Conservation (phyloP, 1,284 basidiomycete species). For the Mrakiaceae sp. region DNA sequence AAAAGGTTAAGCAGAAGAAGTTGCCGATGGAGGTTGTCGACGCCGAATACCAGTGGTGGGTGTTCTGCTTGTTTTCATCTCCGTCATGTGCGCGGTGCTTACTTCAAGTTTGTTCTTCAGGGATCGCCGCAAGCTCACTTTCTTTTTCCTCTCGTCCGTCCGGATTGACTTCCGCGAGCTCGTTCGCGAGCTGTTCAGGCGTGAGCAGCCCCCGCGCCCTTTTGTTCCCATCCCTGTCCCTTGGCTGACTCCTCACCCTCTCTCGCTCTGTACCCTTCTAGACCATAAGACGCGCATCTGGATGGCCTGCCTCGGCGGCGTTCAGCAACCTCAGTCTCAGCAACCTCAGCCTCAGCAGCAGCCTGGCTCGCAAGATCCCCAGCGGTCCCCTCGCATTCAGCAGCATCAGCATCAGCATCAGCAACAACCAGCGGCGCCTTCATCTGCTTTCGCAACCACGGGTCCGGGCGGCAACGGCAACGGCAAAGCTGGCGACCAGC, state of each 20-base stretch:
- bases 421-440: background rate
- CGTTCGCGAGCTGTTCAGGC: conserved; percentile 79
- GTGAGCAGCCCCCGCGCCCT: background rate
- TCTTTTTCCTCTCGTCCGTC: conserved; percentile 93
- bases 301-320: conserved; percentile 46
- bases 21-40: conserved; percentile 97
- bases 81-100: background rate
- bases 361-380: too few relatives aligned
- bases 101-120: conserved; percentile 34
- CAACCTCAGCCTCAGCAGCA: background rate
- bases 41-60: conserved; percentile 93
- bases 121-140: conserved; percentile 94
- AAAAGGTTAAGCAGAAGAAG: conserved; percentile 81
- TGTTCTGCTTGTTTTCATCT: conserved; percentile 17
- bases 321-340: background rate
- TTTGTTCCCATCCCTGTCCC: background rate
- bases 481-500: too few relatives aligned
- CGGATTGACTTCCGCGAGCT: conserved; percentile 95
- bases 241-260: background rate
- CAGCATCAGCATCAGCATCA: background rate
- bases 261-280: conserved; percentile 23
- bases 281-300: conserved; percentile 67
- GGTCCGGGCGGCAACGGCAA: too few relatives aligned
- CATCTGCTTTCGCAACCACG: background rate
- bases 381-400: too few relatives aligned